Evolutionary conservation across 441 rosid species (phyloP), one percentile per base, ranked within the genome.

Genomic region (Pelargonium australe): DNA sequence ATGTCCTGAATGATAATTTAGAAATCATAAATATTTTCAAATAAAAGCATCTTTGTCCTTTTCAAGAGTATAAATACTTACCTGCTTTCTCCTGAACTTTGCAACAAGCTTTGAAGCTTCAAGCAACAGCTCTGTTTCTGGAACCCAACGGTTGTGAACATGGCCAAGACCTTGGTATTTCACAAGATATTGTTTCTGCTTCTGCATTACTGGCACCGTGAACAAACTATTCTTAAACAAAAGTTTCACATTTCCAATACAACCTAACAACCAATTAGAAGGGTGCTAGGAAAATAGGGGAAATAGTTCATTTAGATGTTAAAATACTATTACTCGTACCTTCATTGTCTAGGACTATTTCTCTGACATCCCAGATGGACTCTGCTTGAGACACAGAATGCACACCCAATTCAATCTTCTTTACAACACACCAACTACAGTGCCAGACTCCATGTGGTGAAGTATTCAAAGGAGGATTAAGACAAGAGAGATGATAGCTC

Each of bases 151-250:
- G 66, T 85, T 85, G 67, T 85, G 86, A 80, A 79, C 74, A 74
- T 85, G 88, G 49, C 86, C 82, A 66, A 81, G 83, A 77, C 83
- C 83, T 71, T 77, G 79, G 78, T 79, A 85, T 66, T 82, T 82
- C 12, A 79, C 83, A 64, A 80, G 79, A 76, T 47, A 75, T 63
- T 79, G 75, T 72, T 71, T 83, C 79, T 72, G 75, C 68, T 19
- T 73, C 70, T 20, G 72, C 64, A 62, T 63, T 45, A 80, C 86
- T 82, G 53, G 19, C 71, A 57, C 14, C 45, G 11, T 41, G 5
- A 45, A 45, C n/a, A 45, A 45, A 45, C 51, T 45, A 45, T 9
- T 12, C 12, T 10, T 11, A 45, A 45, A 20, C 77, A 45, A 72
- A 63, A 60, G 69, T 62, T 57, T 23, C 65, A 44, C 20, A 64